phyloP scores from a whole-genome alignment of 306 rosid genomes.

The Quercus gilva region DNA sequence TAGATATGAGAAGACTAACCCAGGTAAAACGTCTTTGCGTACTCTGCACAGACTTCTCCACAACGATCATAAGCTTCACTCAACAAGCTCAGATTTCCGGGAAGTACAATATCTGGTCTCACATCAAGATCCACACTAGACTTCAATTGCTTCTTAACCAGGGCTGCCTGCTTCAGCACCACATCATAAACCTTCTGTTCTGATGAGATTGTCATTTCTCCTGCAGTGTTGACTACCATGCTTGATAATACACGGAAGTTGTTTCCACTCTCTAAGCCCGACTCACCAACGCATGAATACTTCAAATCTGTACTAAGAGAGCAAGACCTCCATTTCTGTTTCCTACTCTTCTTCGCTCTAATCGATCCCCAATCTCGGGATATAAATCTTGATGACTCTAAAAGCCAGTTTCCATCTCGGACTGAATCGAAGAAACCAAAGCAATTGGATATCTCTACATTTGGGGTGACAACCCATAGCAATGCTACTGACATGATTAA shows the following conservation, averaged over 20 bases:
- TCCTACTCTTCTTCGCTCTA: conserved; percentile 38
- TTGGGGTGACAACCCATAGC: conserved; percentile 42
- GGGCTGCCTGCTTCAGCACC: conserved; percentile 70
- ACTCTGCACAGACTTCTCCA: conserved; percentile 59
- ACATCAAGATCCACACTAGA: conserved; percentile 45
- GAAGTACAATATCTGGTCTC: conserved; percentile 56
- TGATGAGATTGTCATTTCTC: conserved; percentile 49
- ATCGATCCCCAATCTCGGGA: conserved; percentile 31
- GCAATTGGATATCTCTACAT: conserved; percentile 44
- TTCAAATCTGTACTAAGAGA: conserved; percentile 42
- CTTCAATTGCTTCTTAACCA: conserved; percentile 57
- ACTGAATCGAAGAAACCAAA: conserved; percentile 49
- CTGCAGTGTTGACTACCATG: conserved; percentile 61
- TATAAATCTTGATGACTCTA: conserved; percentile 41
- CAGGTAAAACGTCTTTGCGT: conserved; percentile 60
- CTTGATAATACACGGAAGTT: conserved; percentile 42
- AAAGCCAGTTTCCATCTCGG: conserved; percentile 33
- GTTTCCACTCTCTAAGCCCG: conserved; percentile 42
- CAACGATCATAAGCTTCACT: conserved; percentile 63
- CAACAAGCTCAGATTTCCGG: conserved; percentile 60
- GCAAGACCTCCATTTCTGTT: conserved; percentile 31
- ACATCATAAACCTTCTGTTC: conserved; percentile 73
- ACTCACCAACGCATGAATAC: conserved; percentile 41
- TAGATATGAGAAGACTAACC: conserved; percentile 53
- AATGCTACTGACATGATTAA: conserved; percentile 59